Conservation (phyloP, 2,329 filamentous ascomycete genomes). For the Fusarium paranaense region DNA sequence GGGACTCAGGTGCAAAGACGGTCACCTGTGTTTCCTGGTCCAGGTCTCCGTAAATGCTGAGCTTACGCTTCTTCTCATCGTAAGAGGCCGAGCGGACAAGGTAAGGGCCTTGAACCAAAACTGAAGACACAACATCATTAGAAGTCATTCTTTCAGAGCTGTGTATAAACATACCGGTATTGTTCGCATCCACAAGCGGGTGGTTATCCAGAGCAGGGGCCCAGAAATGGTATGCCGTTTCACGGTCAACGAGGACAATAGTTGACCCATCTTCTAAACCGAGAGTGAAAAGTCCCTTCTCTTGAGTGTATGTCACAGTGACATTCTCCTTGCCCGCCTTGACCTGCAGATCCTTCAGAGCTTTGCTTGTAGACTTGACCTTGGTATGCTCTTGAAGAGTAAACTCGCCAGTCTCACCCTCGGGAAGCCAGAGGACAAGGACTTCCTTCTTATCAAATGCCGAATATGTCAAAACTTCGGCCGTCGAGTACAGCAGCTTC, state of each 20-base stretch:
- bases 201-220: slow-evolving; percentile 62
- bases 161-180: slow-evolving; percentile 53
- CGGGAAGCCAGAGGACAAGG: slow-evolving; percentile 65
- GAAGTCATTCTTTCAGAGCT: accelerated
- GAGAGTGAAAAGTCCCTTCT: slow-evolving; percentile 59
- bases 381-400: slow-evolving; percentile 53
- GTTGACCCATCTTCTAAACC: slow-evolving; percentile 59
- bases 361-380: slow-evolving; percentile 36
- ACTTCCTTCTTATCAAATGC: slow-evolving; percentile 59
- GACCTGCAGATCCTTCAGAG: slow-evolving; percentile 54
- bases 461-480: slow-evolving; percentile 65
- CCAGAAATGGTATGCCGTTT: slow-evolving; percentile 68
- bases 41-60: slow-evolving; percentile 60
- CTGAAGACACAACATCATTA: slow-evolving; percentile 40
- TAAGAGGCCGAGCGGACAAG: slow-evolving; percentile 60
- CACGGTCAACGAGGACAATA: slow-evolving; percentile 65
- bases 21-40: slow-evolving; percentile 55
- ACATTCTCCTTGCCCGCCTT: slow-evolving; percentile 54
- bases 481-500: slow-evolving; percentile 65
- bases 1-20: slow-evolving; percentile 59
- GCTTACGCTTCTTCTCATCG: slow-evolving; percentile 46
- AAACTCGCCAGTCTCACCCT: slow-evolving; percentile 67
- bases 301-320: slow-evolving; percentile 61
- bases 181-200: slow-evolving; percentile 56
- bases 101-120: slow-evolving; percentile 64